Percentiles rank a stretch among this genome's conserved stretches.
Conservation (phyloP, 805 yeast species). For the Candida loeiensis region DNA sequence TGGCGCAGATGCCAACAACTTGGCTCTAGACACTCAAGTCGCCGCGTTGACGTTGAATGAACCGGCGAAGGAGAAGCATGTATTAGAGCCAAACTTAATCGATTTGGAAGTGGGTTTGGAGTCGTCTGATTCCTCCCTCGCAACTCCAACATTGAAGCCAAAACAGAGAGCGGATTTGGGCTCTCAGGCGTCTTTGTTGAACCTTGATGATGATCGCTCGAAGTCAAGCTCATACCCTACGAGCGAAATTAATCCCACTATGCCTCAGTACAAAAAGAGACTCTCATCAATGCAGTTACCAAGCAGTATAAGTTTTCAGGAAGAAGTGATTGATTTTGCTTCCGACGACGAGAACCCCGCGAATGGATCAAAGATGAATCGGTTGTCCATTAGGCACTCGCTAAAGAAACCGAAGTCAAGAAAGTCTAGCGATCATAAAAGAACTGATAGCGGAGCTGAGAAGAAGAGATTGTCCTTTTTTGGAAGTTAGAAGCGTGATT, state of each 20-base stretch:
- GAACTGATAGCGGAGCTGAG: conserved; percentile 17
- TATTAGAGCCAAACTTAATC: conserved; percentile 26
- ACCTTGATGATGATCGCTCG: conserved; percentile 24
- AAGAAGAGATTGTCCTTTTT: conserved; percentile 24
- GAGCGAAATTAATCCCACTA: conserved; percentile 9
- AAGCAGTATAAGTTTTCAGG: conserved; percentile 32
- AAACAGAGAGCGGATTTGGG: conserved; percentile 7
- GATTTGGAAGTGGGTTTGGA: conserved; percentile 35
- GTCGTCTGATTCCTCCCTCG: conserved; percentile 20
- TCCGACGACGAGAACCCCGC: conserved; percentile 43
- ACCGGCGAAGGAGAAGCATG: conserved; percentile 3
- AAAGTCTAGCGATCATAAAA: conserved; percentile 19
- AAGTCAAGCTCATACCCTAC: not conserved
- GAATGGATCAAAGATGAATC: conserved; percentile 33
- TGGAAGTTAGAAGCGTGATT: conserved; percentile 9
- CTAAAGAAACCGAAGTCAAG: conserved; percentile 28
- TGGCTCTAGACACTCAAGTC: conserved; percentile 5
- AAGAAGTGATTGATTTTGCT: conserved; percentile 45
- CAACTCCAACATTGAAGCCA: conserved; percentile 17
- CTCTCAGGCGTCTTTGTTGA: conserved; percentile 21
- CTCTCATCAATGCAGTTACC: conserved; percentile 25
- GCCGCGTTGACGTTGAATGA: conserved; percentile 7
- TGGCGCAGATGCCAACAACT: not conserved
- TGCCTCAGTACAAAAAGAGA: conserved; percentile 32
- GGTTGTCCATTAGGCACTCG: conserved; percentile 39